Evolutionary conservation across 148 eudicot species (phyloP), one percentile per base, ranked within the genome.

Genomic region (Rhododendron ovatum): DNA sequence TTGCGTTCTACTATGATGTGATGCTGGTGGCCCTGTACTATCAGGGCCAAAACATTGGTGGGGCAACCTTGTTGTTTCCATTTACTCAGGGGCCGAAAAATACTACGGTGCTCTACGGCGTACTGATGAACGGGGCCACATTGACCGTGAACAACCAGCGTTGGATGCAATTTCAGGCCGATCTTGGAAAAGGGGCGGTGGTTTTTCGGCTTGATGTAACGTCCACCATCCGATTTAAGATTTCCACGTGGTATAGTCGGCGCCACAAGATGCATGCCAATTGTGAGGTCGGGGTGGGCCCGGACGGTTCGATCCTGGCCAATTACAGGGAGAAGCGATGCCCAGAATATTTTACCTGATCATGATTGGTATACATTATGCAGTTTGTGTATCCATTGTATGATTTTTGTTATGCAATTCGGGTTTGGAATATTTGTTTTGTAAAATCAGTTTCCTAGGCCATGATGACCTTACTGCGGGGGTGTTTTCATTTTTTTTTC

Each of bases 141-240:
- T 81, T 96, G 84, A 88, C 91, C 3, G 86, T 90, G 30, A 90
- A 50, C n/a, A 88, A 80, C 18, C 80, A 87, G 43, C 90, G 84
- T 43, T 95, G 98, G 98, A 50, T 28, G 26, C 90, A 89, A 20
- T 88, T 97, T 85, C 83, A 89, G 86, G 67, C 83, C 5, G 95
- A 89, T 88, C 87, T 86, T 0, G 11, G 78, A 20, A 81, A 69
- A 5, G 98, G 98, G 81, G 84, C 37, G 22, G 96, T 92, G 51
- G 57, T 84, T 5, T 91, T 97, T 67, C 87, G 89, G 73, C 86
- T 97, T 3, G 92, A 93, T n/a, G 79, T 95, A 11, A 87, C 81
- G 13, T 95, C 98, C 0, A 86, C 90, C 30, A 93, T 95, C 48
- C 92, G 95, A 86, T 97, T 95, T 55, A 91, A 97, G 90, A 90